Evolutionary conservation across 352 stramenopile genomes (phyloP).

Genomic region (Phytophthora quininea): DNA sequence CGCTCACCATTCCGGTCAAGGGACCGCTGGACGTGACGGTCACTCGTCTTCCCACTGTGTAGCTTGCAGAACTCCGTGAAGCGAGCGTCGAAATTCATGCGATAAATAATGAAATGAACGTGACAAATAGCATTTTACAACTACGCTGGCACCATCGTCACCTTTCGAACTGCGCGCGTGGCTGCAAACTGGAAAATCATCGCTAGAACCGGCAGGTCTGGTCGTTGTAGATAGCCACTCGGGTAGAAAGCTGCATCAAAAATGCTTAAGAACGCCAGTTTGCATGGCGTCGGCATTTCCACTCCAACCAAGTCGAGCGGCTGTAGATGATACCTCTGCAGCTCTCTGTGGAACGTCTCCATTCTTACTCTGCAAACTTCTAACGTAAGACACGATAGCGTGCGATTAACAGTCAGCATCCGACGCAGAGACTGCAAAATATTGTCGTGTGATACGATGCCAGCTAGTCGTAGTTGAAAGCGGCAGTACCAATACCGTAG

Average conservation of each 20-base stretch:
- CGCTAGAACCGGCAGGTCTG: not conserved
- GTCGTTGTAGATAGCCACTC: not conserved
- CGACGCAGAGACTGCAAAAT: not conserved
- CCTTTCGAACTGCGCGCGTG: not conserved
- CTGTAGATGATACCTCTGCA: too few relatives aligned
- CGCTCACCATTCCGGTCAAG: constrained; percentile 36
- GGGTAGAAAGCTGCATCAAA: not conserved
- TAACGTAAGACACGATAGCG: not conserved
- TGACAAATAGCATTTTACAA: too few relatives aligned
- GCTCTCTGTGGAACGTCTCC: too few relatives aligned
- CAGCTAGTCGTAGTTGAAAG: not conserved
- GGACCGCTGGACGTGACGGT: constrained; percentile 22
- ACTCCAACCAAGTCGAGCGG: not conserved
- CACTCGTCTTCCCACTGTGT: not conserved
- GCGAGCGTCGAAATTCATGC: too few relatives aligned
- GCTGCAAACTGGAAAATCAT: not conserved
- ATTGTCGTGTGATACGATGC: not conserved
- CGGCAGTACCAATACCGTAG: not conserved
- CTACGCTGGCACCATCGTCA: not conserved
- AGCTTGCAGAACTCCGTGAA: too few relatives aligned
- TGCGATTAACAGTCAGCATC: not conserved
- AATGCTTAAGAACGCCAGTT: not conserved
- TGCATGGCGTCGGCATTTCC: not conserved
- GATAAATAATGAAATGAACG: too few relatives aligned
- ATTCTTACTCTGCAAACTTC: not conserved